Conservation (phyloP, 768 basidiomycete genomes). For the Trametes punicea region DNA sequence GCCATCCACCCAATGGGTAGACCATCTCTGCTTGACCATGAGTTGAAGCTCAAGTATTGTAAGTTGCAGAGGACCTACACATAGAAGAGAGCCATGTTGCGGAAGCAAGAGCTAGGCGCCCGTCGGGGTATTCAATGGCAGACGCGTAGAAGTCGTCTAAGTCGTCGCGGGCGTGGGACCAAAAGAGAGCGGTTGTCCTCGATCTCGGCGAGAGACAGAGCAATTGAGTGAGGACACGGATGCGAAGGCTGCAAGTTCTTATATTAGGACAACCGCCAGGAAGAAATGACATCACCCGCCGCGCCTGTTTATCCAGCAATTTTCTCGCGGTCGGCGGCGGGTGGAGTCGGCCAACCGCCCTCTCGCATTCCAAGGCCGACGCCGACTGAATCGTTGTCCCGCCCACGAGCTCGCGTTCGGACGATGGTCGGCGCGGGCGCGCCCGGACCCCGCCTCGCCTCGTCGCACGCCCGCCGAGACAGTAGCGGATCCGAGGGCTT, state of each 20-base stretch:
- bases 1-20: slow-evolving; percentile 61
- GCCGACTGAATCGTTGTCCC: background rate
- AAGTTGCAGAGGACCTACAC: slow-evolving; percentile 20
- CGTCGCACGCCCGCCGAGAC: background rate
- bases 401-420: background rate
- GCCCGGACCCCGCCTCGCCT: background rate
- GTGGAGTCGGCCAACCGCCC: slow-evolving; percentile 5
- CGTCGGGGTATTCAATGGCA: background rate
- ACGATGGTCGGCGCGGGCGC: too few relatives aligned
- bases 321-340: slow-evolving; percentile 1
- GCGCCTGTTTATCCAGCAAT: slow-evolving; percentile 7
- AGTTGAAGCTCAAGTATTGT: background rate
- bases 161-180: background rate
- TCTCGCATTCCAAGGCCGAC: background rate
- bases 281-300: slow-evolving; percentile 17
- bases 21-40: slow-evolving; percentile 41
- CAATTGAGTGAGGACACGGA: background rate
- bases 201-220: background rate
- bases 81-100: slow-evolving; percentile 30
- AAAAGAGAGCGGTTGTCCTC: background rate
- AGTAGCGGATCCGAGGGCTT: background rate
- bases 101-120: background rate
- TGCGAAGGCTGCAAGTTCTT: slow-evolving; percentile 2
- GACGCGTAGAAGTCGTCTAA: slow-evolving; percentile 1
- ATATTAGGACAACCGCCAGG: slow-evolving; percentile 4